These are phyloP conservation scores for Colletotrichum truncatum DNA, from an alignment of 2,329 filamentous ascomycete genomes.

Conservation along the genomic window DNA sequence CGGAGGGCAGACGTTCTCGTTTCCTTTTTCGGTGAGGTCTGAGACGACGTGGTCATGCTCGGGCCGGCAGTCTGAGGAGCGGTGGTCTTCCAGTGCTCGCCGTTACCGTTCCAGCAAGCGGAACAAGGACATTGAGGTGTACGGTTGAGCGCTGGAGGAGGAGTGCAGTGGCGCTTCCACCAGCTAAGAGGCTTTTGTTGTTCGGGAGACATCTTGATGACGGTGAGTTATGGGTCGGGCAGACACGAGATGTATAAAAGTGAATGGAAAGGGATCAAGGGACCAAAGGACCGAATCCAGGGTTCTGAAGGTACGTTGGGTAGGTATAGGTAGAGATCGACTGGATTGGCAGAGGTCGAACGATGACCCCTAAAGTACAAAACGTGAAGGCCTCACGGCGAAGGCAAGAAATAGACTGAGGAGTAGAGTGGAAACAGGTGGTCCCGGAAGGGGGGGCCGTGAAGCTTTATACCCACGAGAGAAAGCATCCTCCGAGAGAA, in stretches of 20 bases:
- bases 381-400: background rate
- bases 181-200: conserved; percentile 41
- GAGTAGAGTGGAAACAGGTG: background rate
- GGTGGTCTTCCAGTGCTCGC: conserved; percentile 29
- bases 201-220: conserved; percentile 17
- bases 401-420: conserved; percentile 13
- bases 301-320: background rate
- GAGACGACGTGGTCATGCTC: background rate
- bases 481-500: background rate
- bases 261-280: background rate
- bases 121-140: conserved; percentile 46
- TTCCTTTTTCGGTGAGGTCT: background rate
- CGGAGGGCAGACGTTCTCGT: background rate
- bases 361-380: background rate
- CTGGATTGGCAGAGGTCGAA: conserved; percentile 11
- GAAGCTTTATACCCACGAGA: conserved; percentile 22
- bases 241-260: background rate
- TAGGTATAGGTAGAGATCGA: conserved; percentile 17
- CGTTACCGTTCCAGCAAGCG: conserved; percentile 38
- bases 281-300: conserved; percentile 3
- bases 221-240: background rate
- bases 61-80: background rate
- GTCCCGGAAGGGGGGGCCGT: conserved; percentile 2
- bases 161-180: conserved; percentile 51
- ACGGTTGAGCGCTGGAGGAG: conserved; percentile 46